Percentiles rank a stretch among this genome's conserved stretches.
phyloP scores from a whole-genome alignment of 2,329 filamentous ascomycete genomes.

The Ophiostoma montium region DNA sequence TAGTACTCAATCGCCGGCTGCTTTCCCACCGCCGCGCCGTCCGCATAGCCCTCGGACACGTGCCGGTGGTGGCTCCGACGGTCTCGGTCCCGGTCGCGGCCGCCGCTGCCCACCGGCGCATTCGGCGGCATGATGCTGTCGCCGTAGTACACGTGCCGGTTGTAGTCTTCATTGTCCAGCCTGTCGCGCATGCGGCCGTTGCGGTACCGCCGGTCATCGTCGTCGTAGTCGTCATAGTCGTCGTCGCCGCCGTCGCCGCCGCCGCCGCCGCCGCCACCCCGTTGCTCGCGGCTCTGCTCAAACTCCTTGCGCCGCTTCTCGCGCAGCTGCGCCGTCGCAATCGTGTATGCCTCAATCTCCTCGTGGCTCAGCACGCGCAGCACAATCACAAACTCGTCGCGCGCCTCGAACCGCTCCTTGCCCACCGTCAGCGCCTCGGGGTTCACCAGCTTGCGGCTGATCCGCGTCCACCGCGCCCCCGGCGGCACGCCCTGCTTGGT shows the following conservation, averaged over 20 bases:
- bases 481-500: conserved; percentile 52
- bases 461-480: conserved; percentile 85
- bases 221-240: background rate
- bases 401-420: conserved; percentile 84
- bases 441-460: conserved; percentile 77
- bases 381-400: conserved; percentile 89
- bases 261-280: conserved; percentile 15
- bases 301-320: conserved; percentile 26
- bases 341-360: conserved; percentile 78
- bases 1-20: conserved; percentile 10
- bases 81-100: conserved; percentile 16
- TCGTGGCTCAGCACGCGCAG: conserved; percentile 74
- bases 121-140: conserved; percentile 1
- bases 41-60: conserved; percentile 4
- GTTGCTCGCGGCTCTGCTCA: conserved; percentile 13
- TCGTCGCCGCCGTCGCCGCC: conserved; percentile 17
- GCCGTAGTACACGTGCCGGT: background rate
- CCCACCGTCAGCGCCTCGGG: conserved; percentile 72
- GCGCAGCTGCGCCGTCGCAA: conserved; percentile 66
- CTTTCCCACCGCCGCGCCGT: background rate
- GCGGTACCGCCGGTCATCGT: conserved; percentile 18
- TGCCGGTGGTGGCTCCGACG: conserved; percentile 6
- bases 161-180: background rate
- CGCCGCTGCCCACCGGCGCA: background rate
- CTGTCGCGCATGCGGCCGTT: conserved; percentile 13